phyloP scores from a whole-genome alignment of 495 filamentous ascomycete genomes.

The Talaromyces thailandensis region DNA sequence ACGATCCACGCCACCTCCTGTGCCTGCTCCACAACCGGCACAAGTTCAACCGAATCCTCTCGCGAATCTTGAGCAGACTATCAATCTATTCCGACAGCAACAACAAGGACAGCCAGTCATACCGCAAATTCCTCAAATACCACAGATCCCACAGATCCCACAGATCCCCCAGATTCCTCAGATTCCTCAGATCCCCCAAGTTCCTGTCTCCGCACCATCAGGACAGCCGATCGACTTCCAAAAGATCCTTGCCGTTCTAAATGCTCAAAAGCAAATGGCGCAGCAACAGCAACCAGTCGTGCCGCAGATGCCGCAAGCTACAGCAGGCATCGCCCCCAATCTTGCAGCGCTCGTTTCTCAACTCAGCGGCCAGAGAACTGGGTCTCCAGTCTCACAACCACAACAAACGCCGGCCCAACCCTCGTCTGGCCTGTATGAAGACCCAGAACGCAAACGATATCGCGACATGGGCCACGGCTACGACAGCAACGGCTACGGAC shows the following conservation, averaged over 20 bases:
- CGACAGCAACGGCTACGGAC: slow-evolving; percentile 22
- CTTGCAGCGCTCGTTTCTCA: slow-evolving; percentile 44
- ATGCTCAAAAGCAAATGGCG: slow-evolving; percentile 25
- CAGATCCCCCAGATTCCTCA: slow-evolving; percentile 13
- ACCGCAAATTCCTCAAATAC: slow-evolving; percentile 10
- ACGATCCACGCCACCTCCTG: slow-evolving; percentile 13
- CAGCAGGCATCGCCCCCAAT: slow-evolving; percentile 24
- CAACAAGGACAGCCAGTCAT: slow-evolving; percentile 13
- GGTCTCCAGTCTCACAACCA: slow-evolving; percentile 13
- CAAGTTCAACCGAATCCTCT: slow-evolving; percentile 18
- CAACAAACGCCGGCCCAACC: slow-evolving; percentile 14
- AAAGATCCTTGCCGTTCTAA: slow-evolving; percentile 28
- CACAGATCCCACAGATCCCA: slow-evolving; percentile 15
- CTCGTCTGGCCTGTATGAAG: slow-evolving; percentile 21
- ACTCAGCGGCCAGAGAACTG: slow-evolving; percentile 28
- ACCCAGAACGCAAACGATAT: slow-evolving; percentile 36
- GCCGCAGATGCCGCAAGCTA: slow-evolving; percentile 17
- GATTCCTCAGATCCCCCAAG: slow-evolving; percentile 14
- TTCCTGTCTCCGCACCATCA: slow-evolving; percentile 12
- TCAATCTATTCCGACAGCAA: slow-evolving; percentile 37
- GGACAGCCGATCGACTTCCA: slow-evolving; percentile 22
- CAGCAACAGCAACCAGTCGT: slow-evolving; percentile 15
- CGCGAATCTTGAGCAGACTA: slow-evolving; percentile 30
- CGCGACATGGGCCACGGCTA: slow-evolving; percentile 21
- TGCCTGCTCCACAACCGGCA: slow-evolving; percentile 20